Evolutionary conservation across 2,329 filamentous ascomycete genomes (phyloP).

Genomic region (Pezicula carpinea): DNA sequence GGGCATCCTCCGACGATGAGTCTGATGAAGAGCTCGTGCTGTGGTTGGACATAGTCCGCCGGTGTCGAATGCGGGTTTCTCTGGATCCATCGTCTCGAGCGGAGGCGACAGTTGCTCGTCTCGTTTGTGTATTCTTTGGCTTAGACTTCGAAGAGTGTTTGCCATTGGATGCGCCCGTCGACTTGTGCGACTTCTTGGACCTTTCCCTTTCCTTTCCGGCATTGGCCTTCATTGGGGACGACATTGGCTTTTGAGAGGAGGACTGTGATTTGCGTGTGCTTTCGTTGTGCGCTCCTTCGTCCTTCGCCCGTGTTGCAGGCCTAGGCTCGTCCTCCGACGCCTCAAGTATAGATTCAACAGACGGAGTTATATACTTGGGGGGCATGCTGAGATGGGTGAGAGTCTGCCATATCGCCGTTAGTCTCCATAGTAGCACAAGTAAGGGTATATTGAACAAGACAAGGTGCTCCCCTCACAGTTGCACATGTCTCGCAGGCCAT

Average conservation of each 20-base stretch:
- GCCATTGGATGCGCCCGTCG: constrained; percentile 4
- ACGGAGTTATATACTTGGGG: constrained; percentile 21
- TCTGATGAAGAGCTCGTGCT: constrained; percentile 16
- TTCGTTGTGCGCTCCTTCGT: constrained; percentile 10
- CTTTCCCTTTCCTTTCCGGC: constrained; percentile 19
- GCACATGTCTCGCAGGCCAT: neutral
- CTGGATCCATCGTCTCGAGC: constrained; percentile 13
- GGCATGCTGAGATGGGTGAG: constrained; percentile 16
- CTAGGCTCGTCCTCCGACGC: constrained; percentile 23
- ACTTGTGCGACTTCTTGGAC: constrained; percentile 16
- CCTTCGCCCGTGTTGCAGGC: constrained; percentile 12
- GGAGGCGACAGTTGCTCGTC: constrained; percentile 11
- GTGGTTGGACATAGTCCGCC: constrained; percentile 13
- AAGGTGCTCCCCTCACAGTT: neutral
- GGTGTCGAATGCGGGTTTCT: constrained; percentile 11
- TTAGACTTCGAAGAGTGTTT: constrained; percentile 14
- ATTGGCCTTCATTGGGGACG: constrained; percentile 14
- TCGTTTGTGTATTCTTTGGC: constrained; percentile 13
- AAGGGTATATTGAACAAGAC: neutral
- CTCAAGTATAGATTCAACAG: constrained; percentile 24
- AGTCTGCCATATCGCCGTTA: neutral
- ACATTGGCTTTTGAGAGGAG: constrained; percentile 14
- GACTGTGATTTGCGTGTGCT: constrained; percentile 7
- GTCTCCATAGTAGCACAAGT: neutral
- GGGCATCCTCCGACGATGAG: constrained; percentile 16